A percentile compares a stretch with the other conserved stretches of the same genome.
phyloP scores from a whole-genome alignment of 768 basidiomycete genomes.

The Pleurotus giganteus region DNA sequence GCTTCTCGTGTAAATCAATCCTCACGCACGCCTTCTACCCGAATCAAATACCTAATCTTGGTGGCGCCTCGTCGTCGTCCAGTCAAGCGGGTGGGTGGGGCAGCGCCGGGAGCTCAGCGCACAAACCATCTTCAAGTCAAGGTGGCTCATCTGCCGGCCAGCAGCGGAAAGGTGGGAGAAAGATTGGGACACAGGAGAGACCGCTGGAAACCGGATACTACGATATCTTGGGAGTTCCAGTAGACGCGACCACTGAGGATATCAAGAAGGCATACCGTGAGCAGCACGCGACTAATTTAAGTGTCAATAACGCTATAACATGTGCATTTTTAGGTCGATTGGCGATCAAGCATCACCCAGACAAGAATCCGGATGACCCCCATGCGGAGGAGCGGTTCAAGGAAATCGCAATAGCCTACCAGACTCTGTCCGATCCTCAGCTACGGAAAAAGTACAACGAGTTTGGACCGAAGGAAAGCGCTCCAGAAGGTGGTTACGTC shows the following conservation, averaged over 20 bases:
- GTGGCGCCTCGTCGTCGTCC: constrained; percentile 8
- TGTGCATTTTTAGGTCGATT: constrained; percentile 51
- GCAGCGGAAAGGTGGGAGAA: constrained; percentile 52
- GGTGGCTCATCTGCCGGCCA: constrained; percentile 15
- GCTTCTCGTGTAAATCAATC: constrained; percentile 62
- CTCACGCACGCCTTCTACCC: constrained; percentile 69
- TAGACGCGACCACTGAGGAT: constrained; percentile 77
- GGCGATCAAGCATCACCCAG: constrained; percentile 89
- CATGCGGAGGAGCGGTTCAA: constrained; percentile 87
- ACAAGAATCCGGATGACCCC: constrained; percentile 90
- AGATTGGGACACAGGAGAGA: constrained; percentile 85
- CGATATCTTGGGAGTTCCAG: constrained; percentile 74
- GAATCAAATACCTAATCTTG: constrained; percentile 44
- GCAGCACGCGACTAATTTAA: constrained; percentile 20
- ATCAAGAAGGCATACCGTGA: constrained; percentile 90
- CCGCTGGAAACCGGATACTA: constrained; percentile 92
- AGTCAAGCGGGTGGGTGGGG: constrained; percentile 9
- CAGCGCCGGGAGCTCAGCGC: constrained; percentile 16
- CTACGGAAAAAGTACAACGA: constrained; percentile 88
- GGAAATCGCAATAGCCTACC: constrained; percentile 86
- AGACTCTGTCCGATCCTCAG: constrained; percentile 75
- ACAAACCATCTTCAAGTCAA: constrained; percentile 21
- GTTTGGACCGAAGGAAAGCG: constrained; percentile 82
- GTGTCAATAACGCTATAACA: background rate
- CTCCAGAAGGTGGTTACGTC: constrained; percentile 81